Percentiles rank a stretch among this genome's conserved stretches.
phyloP scores from a whole-genome alignment of 345 rosid genomes.

The Firmiana major region DNA sequence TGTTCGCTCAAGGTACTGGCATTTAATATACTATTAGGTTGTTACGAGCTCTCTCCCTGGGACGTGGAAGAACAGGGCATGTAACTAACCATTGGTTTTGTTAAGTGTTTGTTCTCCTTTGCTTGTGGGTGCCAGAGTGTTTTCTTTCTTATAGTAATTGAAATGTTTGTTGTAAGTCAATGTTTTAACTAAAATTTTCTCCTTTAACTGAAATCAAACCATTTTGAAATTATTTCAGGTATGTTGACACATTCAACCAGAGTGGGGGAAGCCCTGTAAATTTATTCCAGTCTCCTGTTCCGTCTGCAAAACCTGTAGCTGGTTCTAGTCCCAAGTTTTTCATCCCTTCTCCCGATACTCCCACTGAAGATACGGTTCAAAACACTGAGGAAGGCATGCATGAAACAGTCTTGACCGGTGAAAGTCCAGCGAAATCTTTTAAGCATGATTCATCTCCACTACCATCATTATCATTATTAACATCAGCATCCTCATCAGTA shows the following conservation, averaged over 20 bases:
- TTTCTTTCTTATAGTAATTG: not conserved
- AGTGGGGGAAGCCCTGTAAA: conserved; percentile 34
- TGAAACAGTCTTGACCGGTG: not conserved
- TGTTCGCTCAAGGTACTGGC: conserved; percentile 43
- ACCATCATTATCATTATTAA: not conserved
- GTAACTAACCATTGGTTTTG: not conserved
- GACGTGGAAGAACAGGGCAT: not conserved
- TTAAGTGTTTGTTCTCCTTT: not conserved
- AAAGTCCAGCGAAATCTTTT: not conserved
- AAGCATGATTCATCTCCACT: not conserved
- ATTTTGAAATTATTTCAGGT: conserved; percentile 29
- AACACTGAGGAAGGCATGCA: conserved; percentile 4
- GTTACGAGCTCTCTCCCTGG: not conserved
- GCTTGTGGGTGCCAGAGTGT: not conserved
- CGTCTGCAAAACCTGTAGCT: conserved; percentile 30
- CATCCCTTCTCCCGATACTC: conserved; percentile 32
- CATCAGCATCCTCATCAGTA: not conserved
- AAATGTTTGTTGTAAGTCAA: not conserved
- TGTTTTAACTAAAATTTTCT: not conserved
- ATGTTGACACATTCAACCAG: conserved; percentile 54
- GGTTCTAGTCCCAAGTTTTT: conserved; percentile 45
- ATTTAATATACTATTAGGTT: not conserved
- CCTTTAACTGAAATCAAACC: not conserved
- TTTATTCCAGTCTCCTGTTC: conserved; percentile 39
- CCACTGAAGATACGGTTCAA: conserved; percentile 22